Percentiles rank a stretch among this genome's conserved stretches.
Evolutionary conservation across 495 filamentous ascomycete species (phyloP).

Genomic region (Trichoderma orchidacearum): DNA sequence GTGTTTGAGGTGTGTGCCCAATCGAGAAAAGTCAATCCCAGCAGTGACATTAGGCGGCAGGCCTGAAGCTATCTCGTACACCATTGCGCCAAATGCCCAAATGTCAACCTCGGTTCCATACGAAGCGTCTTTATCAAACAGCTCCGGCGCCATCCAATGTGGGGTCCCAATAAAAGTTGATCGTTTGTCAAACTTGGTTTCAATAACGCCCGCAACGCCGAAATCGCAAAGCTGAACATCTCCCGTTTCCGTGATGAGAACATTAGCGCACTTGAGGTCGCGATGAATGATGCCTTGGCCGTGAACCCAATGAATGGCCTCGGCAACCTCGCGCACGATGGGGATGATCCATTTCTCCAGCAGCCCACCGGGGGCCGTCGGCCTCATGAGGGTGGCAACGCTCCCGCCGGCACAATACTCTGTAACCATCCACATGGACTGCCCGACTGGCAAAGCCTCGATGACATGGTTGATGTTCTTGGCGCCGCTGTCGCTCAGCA

Average conservation of each 20-base stretch:
- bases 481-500: constrained; percentile 70
- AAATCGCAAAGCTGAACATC: constrained; percentile 89
- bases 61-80: constrained; percentile 86
- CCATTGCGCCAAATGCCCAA: constrained; percentile 87
- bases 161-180: constrained; percentile 90
- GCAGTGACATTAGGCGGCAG: constrained; percentile 55
- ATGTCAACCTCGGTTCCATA: constrained; percentile 72
- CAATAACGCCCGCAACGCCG: constrained; percentile 79
- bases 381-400: constrained; percentile 67
- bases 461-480: constrained; percentile 85
- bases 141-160: constrained; percentile 94
- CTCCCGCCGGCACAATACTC: constrained; percentile 94
- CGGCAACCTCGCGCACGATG: constrained; percentile 75
- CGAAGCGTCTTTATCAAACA: constrained; percentile 43
- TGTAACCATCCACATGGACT: constrained; percentile 87
- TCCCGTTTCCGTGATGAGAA: constrained; percentile 80
- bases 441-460: constrained; percentile 74
- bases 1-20: constrained; percentile 49
- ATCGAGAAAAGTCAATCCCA: constrained; percentile 31
- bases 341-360: constrained; percentile 85
- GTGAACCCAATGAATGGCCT: constrained; percentile 77
- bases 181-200: constrained; percentile 71
- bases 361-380: constrained; percentile 54
- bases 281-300: constrained; percentile 88
- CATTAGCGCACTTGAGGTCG: constrained; percentile 92